A percentile compares a stretch with the other conserved stretches of the same genome.
These are phyloP conservation scores for Incumbomyces delicatus DNA, from an alignment of 2,329 filamentous ascomycete species.

Conservation along the genomic window DNA sequence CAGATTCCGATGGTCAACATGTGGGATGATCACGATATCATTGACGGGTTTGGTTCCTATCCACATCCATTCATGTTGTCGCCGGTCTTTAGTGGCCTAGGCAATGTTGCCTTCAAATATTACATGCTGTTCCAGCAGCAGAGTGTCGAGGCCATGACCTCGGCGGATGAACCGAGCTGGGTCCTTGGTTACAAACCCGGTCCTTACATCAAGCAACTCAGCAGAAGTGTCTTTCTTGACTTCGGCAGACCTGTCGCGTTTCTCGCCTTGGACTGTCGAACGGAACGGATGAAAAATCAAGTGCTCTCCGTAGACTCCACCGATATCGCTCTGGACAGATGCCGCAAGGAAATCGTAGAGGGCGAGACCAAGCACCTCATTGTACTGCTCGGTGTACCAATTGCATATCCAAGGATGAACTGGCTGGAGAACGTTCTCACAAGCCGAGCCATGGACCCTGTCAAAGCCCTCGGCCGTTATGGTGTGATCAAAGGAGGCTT, in stretches of 20 bases:
- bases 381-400: constrained; percentile 64
- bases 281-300: constrained; percentile 75
- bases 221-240: constrained; percentile 75
- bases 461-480: constrained; percentile 77
- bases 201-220: constrained; percentile 80
- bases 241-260: constrained; percentile 72
- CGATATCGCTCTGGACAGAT: constrained; percentile 75
- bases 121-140: constrained; percentile 99
- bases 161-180: constrained; percentile 83
- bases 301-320: constrained; percentile 73
- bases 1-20: constrained; percentile 99
- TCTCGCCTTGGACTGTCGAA: constrained; percentile 81
- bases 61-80: constrained; percentile 84
- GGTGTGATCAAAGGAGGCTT: constrained; percentile 65
- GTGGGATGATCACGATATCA: constrained; percentile 90
- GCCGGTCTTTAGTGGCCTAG: constrained; percentile 79
- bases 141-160: constrained; percentile 69
- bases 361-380: constrained; percentile 75
- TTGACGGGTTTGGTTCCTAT: constrained; percentile 88
- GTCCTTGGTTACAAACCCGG: constrained; percentile 68
- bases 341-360: constrained; percentile 69
- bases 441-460: constrained; percentile 73
- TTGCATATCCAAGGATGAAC: constrained; percentile 67
- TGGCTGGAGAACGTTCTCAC: constrained; percentile 63
- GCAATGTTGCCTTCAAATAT: constrained; percentile 92